A percentile compares a stretch with the other conserved stretches of the same genome.
phyloP scores from a whole-genome alignment of 257 asterid genomes.

The Nyctanthes arbortristis region DNA sequence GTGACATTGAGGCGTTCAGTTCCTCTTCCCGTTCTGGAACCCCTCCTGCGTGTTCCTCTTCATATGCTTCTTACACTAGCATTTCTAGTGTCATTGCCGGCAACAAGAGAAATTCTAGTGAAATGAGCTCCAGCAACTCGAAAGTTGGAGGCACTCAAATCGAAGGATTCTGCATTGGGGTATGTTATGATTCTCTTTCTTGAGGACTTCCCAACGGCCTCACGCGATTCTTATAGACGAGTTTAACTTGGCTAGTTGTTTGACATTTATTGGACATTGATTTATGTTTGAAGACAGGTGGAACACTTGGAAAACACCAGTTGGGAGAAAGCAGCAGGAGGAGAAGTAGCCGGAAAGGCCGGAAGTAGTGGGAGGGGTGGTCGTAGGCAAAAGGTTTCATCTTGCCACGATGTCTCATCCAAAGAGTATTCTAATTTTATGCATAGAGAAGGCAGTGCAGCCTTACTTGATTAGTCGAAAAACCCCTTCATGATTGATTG shows the following conservation, averaged over 20 bases:
- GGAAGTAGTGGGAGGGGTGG: conserved; percentile 37
- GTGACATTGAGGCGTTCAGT: conserved; percentile 42
- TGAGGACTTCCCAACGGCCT: background rate
- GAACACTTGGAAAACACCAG: conserved; percentile 31
- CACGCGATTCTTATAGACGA: background rate
- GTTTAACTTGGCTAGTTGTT: background rate
- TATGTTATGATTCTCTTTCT: conserved; percentile 9
- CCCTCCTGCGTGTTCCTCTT: conserved; percentile 42
- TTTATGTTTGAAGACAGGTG: conserved; percentile 37
- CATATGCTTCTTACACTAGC: conserved; percentile 28
- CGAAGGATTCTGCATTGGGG: conserved; percentile 63
- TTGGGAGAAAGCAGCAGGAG: conserved; percentile 39
- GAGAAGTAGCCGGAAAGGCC: conserved; percentile 33
- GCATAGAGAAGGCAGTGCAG: conserved; percentile 3
- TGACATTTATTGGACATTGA: background rate
- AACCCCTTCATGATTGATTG: background rate
- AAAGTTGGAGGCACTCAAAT: conserved; percentile 25
- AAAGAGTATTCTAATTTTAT: conserved; percentile 2
- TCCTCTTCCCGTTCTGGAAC: conserved; percentile 39
- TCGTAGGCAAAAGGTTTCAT: conserved; percentile 39
- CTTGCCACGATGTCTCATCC: conserved; percentile 33
- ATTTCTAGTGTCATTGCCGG: conserved; percentile 13
- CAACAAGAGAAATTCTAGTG: conserved; percentile 48
- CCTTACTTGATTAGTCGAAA: background rate
- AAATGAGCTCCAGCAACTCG: conserved; percentile 28